Base-by-base conservation (phyloP, 139 green algal genomes). In the Coccomyxa sp. region DNA sequence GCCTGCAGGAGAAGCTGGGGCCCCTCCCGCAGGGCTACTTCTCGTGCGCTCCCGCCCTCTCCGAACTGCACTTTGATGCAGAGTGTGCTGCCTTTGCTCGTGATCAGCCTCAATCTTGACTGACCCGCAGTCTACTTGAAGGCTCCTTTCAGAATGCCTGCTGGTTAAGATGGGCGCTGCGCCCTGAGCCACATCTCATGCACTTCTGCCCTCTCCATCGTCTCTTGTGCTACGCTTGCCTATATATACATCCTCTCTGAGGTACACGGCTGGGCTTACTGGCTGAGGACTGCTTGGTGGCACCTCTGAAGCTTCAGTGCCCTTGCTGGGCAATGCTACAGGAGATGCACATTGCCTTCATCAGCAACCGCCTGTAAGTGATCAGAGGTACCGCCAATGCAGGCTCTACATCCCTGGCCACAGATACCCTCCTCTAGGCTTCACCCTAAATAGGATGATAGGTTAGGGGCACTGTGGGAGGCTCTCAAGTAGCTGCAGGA, bases 11-110 rank as follows among this genome's bases (percentile, higher is more conserved):
- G 18, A 73, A 90, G 55, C 22, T 97, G 75, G 92, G 90, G 29
- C 83, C 87, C 8, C 64, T 94, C 55, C 89, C 92, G 6, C 81
- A 93, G 14, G 90, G 88, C 58, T 96, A 92, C 84, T 77, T 93
- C 39, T 9, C 22, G 77, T 81, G 33, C 33, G 33, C 41, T 2
- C 27, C 2, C 37, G n/a, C 37, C 39, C 1, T 38, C 2, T 14
- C 22, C 7, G 18, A 3, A 38, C 4, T 4, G 33, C 5, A 38
- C 16, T 58, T 76, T 3, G 1, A 37, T 76, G 6, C 38, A 8
- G 8, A 9, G 27, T 8, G 8, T 14, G 16, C 33, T 40, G 33
- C 8, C 33, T 27, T 10, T 8, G 27, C 10, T 50, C 31, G 24
- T 39, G 69, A 31, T 40, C 33, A 9, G 8, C 31, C n/a, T 34